Evolutionary conservation across 164 flowering plant genomes (phyloP).

Genomic region (Euptelea pleiosperma): DNA sequence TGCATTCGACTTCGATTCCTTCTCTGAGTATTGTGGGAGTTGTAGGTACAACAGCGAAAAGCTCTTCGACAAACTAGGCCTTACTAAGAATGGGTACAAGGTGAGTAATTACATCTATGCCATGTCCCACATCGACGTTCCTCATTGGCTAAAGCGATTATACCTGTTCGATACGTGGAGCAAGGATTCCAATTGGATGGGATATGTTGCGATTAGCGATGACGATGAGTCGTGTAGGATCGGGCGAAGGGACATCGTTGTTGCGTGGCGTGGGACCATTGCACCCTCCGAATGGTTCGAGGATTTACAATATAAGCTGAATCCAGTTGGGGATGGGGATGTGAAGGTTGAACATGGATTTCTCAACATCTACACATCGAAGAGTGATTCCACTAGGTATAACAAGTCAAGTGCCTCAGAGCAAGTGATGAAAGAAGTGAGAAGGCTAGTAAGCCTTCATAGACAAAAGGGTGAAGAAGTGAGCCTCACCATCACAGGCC

Average conservation of each 20-base stretch:
- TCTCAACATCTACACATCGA: too few species aligned
- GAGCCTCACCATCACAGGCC: too few species aligned
- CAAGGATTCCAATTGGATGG: conserved; percentile 61
- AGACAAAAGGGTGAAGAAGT: conserved; percentile 28
- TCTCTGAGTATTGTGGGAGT: conserved; percentile 58
- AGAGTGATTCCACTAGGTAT: too few species aligned
- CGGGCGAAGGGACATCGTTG: too few species aligned
- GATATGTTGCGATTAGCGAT: too few species aligned
- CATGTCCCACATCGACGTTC: conserved; percentile 44
- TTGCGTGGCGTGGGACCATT: too few species aligned
- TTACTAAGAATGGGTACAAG: too few species aligned
- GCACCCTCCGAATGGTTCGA: too few species aligned
- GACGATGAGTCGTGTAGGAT: too few species aligned
- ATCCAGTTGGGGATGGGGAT: conserved; percentile 25
- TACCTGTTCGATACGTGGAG: conserved; percentile 38
- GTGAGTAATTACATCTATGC: too few species aligned
- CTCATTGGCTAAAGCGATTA: conserved; percentile 40
- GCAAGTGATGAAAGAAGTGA: conserved; percentile 48
- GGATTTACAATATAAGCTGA: conserved; percentile 26
- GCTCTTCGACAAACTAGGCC: too few species aligned
- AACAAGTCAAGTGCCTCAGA: conserved; percentile 54
- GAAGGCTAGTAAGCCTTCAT: conserved; percentile 26
- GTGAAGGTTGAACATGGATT: too few species aligned
- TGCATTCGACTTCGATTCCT: conserved; percentile 40
- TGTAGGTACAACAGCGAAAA: conserved; percentile 43